phyloP scores from a whole-genome alignment of 257 asterid species.

The Nicotiana obtusifolia region DNA sequence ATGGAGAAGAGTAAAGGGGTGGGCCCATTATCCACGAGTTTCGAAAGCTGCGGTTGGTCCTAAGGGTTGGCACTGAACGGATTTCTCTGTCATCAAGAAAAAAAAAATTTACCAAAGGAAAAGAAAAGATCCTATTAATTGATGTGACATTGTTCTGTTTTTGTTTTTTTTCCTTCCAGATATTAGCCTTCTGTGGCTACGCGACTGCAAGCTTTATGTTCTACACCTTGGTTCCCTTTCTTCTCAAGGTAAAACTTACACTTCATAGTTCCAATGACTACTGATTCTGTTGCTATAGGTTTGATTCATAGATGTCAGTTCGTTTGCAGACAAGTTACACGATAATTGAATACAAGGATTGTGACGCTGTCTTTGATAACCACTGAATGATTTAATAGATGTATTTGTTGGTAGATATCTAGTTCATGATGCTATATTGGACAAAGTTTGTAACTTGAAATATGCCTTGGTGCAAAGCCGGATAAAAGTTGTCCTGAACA shows the following conservation, averaged over 20 bases:
- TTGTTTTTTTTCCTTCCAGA: slow-evolving; percentile 25
- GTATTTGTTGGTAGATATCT: not conserved
- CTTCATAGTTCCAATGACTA: not conserved
- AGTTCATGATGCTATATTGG: not conserved
- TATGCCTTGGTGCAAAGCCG: too few species aligned
- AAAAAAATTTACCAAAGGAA: too few species aligned
- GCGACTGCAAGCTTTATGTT: slow-evolving; percentile 47
- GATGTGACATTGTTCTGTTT: not conserved
- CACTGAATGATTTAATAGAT: not conserved
- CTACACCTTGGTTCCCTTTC: slow-evolving; percentile 43
- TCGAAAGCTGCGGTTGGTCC: too few species aligned
- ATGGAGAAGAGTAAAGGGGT: too few species aligned
- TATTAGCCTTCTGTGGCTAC: slow-evolving; percentile 38
- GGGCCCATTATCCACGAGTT: too few species aligned
- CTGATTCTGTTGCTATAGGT: not conserved
- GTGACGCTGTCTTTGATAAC: not conserved
- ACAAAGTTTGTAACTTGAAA: too few species aligned
- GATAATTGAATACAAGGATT: too few species aligned
- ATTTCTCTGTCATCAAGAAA: too few species aligned
- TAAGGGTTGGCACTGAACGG: too few species aligned
- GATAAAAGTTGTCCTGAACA: too few species aligned
- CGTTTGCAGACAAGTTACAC: too few species aligned
- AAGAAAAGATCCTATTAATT: not conserved
- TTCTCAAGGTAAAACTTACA: slow-evolving; percentile 33
- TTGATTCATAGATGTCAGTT: not conserved